Percentiles rank a stretch among this genome's conserved stretches.
These are phyloP conservation scores for Perilla frutescens DNA, from an alignment of 257 asterid genomes.

Conservation along the genomic window DNA sequence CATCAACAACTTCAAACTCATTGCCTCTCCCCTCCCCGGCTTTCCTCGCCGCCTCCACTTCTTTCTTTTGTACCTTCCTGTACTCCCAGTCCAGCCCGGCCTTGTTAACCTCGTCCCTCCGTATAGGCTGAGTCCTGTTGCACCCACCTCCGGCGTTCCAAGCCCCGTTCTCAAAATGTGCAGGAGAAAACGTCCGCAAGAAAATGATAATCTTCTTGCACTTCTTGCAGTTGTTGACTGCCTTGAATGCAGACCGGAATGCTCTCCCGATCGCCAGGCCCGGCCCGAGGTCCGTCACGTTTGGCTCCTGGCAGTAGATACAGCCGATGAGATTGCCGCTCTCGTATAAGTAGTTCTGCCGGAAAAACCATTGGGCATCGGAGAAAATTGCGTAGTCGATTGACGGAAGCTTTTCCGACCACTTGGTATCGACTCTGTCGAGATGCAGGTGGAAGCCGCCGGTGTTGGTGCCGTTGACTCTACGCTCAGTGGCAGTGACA, in stretches of 20 bases:
- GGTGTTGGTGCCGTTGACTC: slow-evolving; percentile 47
- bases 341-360: slow-evolving; percentile 49
- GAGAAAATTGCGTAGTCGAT: slow-evolving; percentile 56
- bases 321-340: slow-evolving; percentile 47
- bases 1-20: slow-evolving; percentile 49
- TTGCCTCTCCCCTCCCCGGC: slow-evolving; percentile 40
- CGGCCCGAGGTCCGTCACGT: slow-evolving; percentile 37
- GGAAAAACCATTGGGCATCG: slow-evolving; percentile 54
- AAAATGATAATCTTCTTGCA: slow-evolving; percentile 41
- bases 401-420: slow-evolving; percentile 49
- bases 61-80: slow-evolving; percentile 51
- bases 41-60: slow-evolving; percentile 46
- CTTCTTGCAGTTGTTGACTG: slow-evolving; percentile 42
- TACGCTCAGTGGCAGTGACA: slow-evolving; percentile 40
- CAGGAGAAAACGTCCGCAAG: slow-evolving; percentile 56
- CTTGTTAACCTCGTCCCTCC: slow-evolving; percentile 30
- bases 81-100: slow-evolving; percentile 39
- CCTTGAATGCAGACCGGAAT: slow-evolving; percentile 44
- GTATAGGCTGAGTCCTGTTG: slow-evolving; percentile 42
- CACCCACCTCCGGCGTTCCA: slow-evolving; percentile 62
- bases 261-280: slow-evolving; percentile 40
- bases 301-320: slow-evolving; percentile 44
- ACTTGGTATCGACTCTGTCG: slow-evolving; percentile 46
- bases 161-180: slow-evolving; percentile 58
- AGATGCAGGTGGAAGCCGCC: slow-evolving; percentile 52